Base-by-base conservation (phyloP, 345 rosid species). In the Bretschneidera sinensis region DNA sequence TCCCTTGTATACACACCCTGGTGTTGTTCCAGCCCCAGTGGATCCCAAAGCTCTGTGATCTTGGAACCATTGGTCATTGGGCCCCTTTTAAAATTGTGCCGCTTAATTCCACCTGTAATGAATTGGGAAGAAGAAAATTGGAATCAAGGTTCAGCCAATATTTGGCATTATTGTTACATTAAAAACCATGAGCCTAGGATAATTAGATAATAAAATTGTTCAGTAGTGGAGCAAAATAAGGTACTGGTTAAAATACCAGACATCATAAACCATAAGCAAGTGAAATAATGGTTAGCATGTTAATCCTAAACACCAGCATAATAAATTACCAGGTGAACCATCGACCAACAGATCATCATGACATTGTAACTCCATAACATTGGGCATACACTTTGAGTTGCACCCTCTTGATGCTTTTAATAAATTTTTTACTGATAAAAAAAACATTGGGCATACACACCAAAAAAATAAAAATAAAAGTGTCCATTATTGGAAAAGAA, bases 11-110 rank as follows among this genome's bases (percentile, higher is more conserved):
- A 92, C 98, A 33, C 91, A 86, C 4, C 97, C 94, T 0, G 96
- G 94, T n/a, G 91, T 89, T 51, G 97, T 92, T 60, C 98, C 96
- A 0, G 96, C 96, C 64, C 98, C 98, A 24, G 89, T 89, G 21
- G 98, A 92, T 17, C 97, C 97, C 75, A 92, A 62, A 23, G 82
- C 83, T 28, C 98, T 79, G 54, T 89, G 97, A 78, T 92, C 79
- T 89, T 89, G 10, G 97, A 92, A 11, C 97, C 94, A 25, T 89
- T 97, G 23, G 83, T 71, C 98, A 89, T 92, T 54, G 55, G 84
- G 35, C 97, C 96, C 63, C 98, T 83, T 60, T 74, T 87, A 53
- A 89, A 89, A 39, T 87, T 48, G 58, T 87, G 88, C 51, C 97
- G 77, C 83, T 92, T 89, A n/a, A 92, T 92, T 54, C 98, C 97